Base-by-base conservation (phyloP, 306 rosid species). In the Fragaria iinumae region DNA sequence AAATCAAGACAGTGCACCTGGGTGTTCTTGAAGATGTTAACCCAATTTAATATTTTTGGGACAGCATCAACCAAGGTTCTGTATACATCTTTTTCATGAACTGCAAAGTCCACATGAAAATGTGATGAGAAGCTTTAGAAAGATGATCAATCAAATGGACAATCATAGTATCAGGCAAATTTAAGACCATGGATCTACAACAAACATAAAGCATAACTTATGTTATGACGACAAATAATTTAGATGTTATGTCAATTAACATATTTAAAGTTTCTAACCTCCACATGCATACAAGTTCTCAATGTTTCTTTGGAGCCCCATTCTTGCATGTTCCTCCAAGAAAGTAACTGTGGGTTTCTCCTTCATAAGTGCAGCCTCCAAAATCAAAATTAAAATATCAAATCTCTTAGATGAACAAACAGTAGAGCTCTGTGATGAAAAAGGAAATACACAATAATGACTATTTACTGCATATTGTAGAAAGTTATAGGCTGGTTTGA, bases 231-330 rank as follows among this genome's bases (percentile, higher is more conserved):
- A 9, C 23, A 69, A 27, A 55, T 25, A 67, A 23, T 67, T 53
- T 20, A 75, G 11, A 73, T 21, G 74, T 72, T 67, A 52, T 43
- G 29, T 48, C 72, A 50, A 67, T 36, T 16, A 53, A 56, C 5
- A 67, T 60, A 25, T 69, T 39, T 18, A 74, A 48, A 71, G 67
- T 44, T 62, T 49, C 53, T 67, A 69, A 92, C 98, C 98, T 90
- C 90, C 91, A 67, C 96, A 92, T 44, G 97, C 96, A 89, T 90
- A 95, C 70, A 95, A 80, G 80, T 89, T 92, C 85, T 95, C 98
- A 49, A 90, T 78, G 83, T 88, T 89, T 80, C 81, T 83, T 65
- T 83, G 87, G 47, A 95, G 86, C 71, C 86, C 95, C 67, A 65
- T 79, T 68, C 86, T 79, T 56, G 93, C 84, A 67, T 84, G 86